Evolutionary conservation across 2,329 filamentous ascomycete genomes (phyloP), one percentile per base, ranked within the genome.

Genomic region (Colletotrichum tabaci): DNA sequence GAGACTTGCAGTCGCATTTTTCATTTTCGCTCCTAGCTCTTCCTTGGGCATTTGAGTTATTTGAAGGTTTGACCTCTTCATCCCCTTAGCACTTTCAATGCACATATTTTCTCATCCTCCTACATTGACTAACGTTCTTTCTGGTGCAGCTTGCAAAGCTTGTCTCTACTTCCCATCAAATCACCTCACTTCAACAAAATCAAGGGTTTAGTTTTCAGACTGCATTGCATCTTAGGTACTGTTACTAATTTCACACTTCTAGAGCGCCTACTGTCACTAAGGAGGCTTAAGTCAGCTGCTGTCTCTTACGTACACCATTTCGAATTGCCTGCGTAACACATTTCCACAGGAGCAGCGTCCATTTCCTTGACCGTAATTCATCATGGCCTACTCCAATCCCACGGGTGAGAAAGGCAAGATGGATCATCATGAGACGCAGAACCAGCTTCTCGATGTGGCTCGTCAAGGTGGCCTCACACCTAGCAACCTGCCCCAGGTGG

Each of bases 371-470:
- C 10, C 40, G 23, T 58, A 23, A 18, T 15, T 18, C 30, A 58
- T 13, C 3, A 71, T 71, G 68, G 46, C 60, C 38, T 26, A 57
- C 13, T 40, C 52, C 16, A 62, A 67, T 40, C 23, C n/a, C 10
- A 16, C 26, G 13, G 57, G 50, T 23, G 67, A 62, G 52, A 38
- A 47, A 16, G 50, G 23, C 35, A 58, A 62, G 50, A 40, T 30
- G 30, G 64, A 57, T n/a, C 44, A 62, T 23, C 30, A 35, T 30
- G 55, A 62, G 49, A 71, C 50, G 57, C 42, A 47, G 9, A 52
- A 57, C 35, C 67, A 67, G 35, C 38, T 52, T n/a, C 63, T 40
- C 16, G 23, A 64, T 4, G 55, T 47, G 44, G 53, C 40, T 23
- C 58, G 21, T 5, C 69, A 68, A 53, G 16, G 26, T 16, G 38